Conservation (phyloP, 2,329 filamentous ascomycete species). For the Ophiognomonia clavigignenti-juglandacearum region DNA sequence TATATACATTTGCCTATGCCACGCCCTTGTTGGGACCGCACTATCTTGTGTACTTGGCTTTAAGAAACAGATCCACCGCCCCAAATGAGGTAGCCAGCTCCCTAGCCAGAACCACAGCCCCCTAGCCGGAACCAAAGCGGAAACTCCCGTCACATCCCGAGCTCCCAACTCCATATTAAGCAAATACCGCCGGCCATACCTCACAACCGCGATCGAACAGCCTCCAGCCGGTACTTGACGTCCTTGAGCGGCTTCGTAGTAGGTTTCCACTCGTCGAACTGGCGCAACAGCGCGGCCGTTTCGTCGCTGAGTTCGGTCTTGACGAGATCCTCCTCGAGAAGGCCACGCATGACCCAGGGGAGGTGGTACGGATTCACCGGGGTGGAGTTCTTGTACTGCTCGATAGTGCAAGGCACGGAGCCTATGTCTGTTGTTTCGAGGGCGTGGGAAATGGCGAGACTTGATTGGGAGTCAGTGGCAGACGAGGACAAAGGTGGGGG, state of each 20-base stretch:
- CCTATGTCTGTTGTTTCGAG: conserved; percentile 63
- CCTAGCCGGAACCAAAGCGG: too few species aligned
- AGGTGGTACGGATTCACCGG: conserved; percentile 81
- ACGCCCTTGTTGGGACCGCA: too few species aligned
- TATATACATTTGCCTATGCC: too few species aligned
- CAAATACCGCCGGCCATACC: not conserved
- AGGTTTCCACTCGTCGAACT: conserved; percentile 94
- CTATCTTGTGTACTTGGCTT: too few species aligned
- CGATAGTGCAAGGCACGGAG: conserved; percentile 43
- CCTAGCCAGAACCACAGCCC: not conserved
- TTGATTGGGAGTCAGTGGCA: conserved; percentile 14
- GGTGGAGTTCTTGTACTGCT: conserved; percentile 43
- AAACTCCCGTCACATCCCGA: too few species aligned
- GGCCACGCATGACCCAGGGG: conserved; percentile 91
- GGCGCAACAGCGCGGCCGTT: conserved; percentile 69
- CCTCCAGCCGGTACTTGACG: conserved; percentile 91
- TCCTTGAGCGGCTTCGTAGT: conserved; percentile 87
- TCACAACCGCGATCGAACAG: conserved; percentile 76
- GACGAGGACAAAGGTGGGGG: not conserved
- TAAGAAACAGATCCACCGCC: too few species aligned
- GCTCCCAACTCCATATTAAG: not conserved
- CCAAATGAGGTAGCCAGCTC: too few species aligned
- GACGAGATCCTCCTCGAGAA: conserved; percentile 88
- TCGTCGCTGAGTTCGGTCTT: conserved; percentile 74
- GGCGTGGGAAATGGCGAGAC: conserved; percentile 66